Percentiles rank a stretch among this genome's conserved stretches.
Conservation (phyloP, 495 filamentous ascomycete species). For the Tuber microsphaerosporum region DNA sequence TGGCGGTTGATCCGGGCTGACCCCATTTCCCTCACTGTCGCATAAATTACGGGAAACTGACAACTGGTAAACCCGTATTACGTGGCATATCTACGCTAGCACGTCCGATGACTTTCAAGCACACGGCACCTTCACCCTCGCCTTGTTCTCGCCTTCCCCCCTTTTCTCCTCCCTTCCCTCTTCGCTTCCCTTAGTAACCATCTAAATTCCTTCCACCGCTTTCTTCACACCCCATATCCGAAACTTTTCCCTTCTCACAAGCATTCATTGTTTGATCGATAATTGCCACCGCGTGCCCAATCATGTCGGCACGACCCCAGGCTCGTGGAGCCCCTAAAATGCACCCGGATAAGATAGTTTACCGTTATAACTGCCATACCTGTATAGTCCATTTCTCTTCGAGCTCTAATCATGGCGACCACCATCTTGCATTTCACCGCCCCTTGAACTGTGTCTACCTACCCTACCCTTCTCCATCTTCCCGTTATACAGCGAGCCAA, state of each 20-base stretch:
- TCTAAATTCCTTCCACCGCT: not conserved
- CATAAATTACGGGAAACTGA: not conserved
- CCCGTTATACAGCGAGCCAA: not conserved
- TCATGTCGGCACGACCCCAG: not conserved
- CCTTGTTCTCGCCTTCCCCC: not conserved
- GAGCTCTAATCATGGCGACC: not conserved
- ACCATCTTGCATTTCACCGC: conserved; percentile 17
- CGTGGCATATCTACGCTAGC: not conserved
- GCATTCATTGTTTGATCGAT: not conserved
- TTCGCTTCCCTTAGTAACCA: not conserved
- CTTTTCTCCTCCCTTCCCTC: not conserved
- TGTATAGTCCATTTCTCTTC: conserved; percentile 26
- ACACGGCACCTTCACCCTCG: not conserved
- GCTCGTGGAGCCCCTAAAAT: not conserved
- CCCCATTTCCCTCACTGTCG: not conserved
- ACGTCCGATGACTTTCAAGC: not conserved
- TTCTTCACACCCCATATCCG: not conserved
- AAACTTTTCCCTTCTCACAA: not conserved
- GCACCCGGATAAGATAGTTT: not conserved
- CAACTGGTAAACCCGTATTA: not conserved
- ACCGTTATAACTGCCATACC: conserved; percentile 19
- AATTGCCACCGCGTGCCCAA: not conserved
- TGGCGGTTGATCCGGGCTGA: not conserved
- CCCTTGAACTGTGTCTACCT: conserved; percentile 16
- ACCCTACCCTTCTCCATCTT: conserved; percentile 12